These are phyloP conservation scores for Alternaria brassicae DNA, from an alignment of 2,329 filamentous ascomycete genomes.

Conservation along the genomic window DNA sequence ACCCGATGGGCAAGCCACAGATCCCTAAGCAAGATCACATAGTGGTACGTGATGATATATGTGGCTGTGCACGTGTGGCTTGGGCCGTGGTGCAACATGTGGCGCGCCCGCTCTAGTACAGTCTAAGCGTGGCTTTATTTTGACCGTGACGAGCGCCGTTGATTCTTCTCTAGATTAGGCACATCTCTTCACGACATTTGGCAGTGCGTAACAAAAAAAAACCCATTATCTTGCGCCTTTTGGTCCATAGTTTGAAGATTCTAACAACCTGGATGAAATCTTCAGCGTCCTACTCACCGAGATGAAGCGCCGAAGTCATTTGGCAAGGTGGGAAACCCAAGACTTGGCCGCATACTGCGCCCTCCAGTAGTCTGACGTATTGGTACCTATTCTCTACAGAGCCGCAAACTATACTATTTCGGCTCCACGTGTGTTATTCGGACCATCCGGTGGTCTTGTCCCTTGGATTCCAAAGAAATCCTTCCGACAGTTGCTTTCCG, in stretches of 20 bases:
- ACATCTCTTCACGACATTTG: background rate
- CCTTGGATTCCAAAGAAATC: background rate
- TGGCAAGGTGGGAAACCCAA: background rate
- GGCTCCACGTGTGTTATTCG: background rate
- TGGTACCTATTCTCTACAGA: background rate
- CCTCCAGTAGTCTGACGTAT: background rate
- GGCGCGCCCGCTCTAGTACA: background rate
- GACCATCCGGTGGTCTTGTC: background rate
- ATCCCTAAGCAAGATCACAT: background rate
- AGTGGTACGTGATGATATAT: background rate
- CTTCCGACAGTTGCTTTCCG: background rate
- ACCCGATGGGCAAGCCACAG: background rate
- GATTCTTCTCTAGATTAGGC: background rate
- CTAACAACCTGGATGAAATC: background rate
- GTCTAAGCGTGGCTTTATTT: slow-evolving; percentile 1
- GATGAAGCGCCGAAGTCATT: background rate
- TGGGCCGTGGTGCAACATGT: background rate
- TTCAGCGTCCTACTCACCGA: background rate
- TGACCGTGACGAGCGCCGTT: background rate
- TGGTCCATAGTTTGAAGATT: background rate
- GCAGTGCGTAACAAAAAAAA: background rate
- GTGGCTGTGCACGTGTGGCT: background rate
- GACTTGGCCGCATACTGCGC: background rate
- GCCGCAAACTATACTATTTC: background rate
- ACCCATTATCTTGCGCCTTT: background rate